Evolutionary conservation across 2,329 filamentous ascomycete species (phyloP), one percentile per base, ranked within the genome.

Genomic region (Trichocomaceae sp.): DNA sequence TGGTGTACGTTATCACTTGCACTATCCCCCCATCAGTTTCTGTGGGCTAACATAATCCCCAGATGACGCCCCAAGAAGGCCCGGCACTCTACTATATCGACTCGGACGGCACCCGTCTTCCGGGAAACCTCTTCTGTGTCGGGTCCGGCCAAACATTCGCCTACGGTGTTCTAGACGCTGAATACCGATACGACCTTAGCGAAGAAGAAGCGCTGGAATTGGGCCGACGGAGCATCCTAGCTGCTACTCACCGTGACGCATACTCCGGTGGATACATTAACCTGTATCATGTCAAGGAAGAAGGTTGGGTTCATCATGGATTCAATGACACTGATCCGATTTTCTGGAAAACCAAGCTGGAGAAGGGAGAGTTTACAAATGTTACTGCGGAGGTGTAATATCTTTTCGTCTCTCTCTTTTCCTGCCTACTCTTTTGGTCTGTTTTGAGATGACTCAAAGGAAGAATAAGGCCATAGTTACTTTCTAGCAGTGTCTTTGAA

Each of bases 11-110:
- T 83, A 84, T 77, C 88, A 7, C 23, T 26, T 7, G 7, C 90
- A 13, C 89, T 90, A 35, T 88, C 88, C 42, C 48, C 15, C 33
- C 15, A 13, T n/a, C 26, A 29, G 26, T n/a, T 15, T n/a, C 8
- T 9, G 29, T 47, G 58, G 49, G 46, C 50, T 52, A 9, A 46
- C 47, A 39, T 10, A 12, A 17, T 15, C 22, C 33, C 8, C 22
- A 72, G 69, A 66, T 72, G 60, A 72, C 69, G 12, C 87, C 89
- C 63, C 87, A 92, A 75, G 92, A 97, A 79, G 93, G 93, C 10
- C 93, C 93, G 23, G 93, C 93, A 41, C 86, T 99, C 58, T 99
- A 99, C 83, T 99, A 99, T 77, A 95, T 99, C 75, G 93, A 99
- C 78, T 91, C 86, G 61, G 93, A 99, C 76, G 93, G 93, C 69